Evolutionary conservation across 176 grass and related monocot species (phyloP), one percentile per base, ranked within the genome.

Genomic region (Calamus simplicifolius): DNA sequence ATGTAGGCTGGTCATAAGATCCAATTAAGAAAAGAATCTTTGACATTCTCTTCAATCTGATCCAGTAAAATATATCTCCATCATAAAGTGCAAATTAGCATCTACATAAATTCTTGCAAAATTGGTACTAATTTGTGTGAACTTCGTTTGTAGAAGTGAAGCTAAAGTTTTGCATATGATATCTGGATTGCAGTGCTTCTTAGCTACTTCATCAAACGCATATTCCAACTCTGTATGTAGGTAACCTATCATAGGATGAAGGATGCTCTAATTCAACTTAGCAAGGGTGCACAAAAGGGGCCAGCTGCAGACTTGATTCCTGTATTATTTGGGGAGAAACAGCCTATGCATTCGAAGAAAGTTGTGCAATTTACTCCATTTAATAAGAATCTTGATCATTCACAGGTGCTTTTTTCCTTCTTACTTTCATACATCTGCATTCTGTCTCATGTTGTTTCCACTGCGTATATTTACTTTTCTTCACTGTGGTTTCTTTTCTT

Each of bases 371-470:
- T 97, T 70, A 77, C 59, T 88, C 80, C 83, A 16, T 97, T 85
- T 76, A 96, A 96, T 43, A 96, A 87, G 72, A 88, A 96, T 85
- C 77, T 96, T 71, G 92, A 96, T 62, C 72, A 90, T 77, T 96
- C 87, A 18, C 87, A 90, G 83, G 92, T 71, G 3, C 2, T 64
- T 56, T 64, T 27, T 29, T 62, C 27, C 35, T 26, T 27, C 1
- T 19, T 51, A 25, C 2, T 52, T 50, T 49, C 10, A 6, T 35
- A 10, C 8, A 10, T 35, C 31, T 35, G 6, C 8, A 35, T 35
- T 35, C 8, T 35, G 35, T 43, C 6, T 3, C 35, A 0, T 50
- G 4, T 29, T 50, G n/a, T 27, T 29, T 52, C 19, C 3, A 49
- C 16, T n/a, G 15, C 17, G 52, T 50, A 50, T 28, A 16, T 60